phyloP scores from a whole-genome alignment of 129 eudicot species.

The Cynara cardunculus region DNA sequence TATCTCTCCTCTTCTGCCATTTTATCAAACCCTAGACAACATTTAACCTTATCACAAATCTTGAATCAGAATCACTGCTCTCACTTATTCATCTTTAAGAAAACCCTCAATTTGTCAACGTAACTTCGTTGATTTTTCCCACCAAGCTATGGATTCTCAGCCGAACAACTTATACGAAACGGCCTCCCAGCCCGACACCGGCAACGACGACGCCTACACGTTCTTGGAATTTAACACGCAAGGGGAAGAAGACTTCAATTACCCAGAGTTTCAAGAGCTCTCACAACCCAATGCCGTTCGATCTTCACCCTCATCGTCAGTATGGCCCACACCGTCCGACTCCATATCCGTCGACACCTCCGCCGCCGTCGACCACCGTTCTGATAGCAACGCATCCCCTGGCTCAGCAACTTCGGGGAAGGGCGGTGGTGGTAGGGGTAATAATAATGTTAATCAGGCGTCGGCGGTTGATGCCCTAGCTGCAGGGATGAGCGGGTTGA shows the following conservation, averaged over 20 bases:
- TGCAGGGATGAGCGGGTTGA: constrained; percentile 89
- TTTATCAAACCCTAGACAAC: constrained; percentile 17
- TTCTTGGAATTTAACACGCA: constrained; percentile 89
- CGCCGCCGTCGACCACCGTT: constrained; percentile 46
- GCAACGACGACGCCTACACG: constrained; percentile 85
- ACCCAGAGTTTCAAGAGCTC: constrained; percentile 69
- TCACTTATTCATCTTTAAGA: not conserved
- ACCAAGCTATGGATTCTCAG: constrained; percentile 54
- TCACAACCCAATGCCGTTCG: constrained; percentile 66
- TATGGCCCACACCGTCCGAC: constrained; percentile 72
- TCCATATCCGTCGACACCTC: constrained; percentile 39
- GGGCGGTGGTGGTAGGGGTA: constrained; percentile 30
- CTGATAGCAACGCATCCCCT: constrained; percentile 50
- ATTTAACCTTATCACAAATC: constrained; percentile 17
- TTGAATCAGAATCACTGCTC: constrained; percentile 8
- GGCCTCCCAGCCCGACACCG: constrained; percentile 93
- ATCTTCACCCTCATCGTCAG: constrained; percentile 37
- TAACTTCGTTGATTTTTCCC: not conserved
- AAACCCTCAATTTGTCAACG: constrained; percentile 19
- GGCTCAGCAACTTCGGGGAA: constrained; percentile 33
- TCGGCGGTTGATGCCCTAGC: constrained; percentile 82
- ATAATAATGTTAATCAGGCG: constrained; percentile 26
- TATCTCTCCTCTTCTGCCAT: not conserved
- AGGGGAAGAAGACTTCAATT: constrained; percentile 67
- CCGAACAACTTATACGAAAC: constrained; percentile 76